These are phyloP conservation scores for Aspergillus bridgeri DNA, from an alignment of 495 filamentous ascomycete species.

Conservation along the genomic window DNA sequence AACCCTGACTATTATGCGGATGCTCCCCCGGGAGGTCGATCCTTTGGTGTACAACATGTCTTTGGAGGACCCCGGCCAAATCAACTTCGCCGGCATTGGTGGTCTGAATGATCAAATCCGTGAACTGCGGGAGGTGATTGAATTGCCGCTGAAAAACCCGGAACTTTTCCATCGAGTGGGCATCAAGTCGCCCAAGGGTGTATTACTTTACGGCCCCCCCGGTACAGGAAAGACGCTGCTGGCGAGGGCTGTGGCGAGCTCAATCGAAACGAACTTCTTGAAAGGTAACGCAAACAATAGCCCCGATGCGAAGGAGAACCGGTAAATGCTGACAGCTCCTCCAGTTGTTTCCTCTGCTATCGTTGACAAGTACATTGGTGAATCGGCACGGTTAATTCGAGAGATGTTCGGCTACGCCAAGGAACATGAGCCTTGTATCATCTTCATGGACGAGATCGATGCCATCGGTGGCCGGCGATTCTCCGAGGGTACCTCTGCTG, in stretches of 20 bases:
- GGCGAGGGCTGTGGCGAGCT: conserved; percentile 93
- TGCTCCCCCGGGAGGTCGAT: conserved; percentile 98
- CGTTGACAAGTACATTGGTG: conserved; percentile 99
- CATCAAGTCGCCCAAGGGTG: conserved; percentile 98
- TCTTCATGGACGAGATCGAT: conserved; percentile 99
- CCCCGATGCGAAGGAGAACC: background rate
- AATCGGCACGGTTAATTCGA: conserved; percentile 93
- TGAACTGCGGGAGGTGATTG: conserved; percentile 96
- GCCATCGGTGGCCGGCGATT: conserved; percentile 97
- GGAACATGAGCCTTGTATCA: conserved; percentile 99
- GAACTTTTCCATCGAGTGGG: conserved; percentile 96
- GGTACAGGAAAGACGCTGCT: conserved; percentile 97
- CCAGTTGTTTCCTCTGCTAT: conserved; percentile 98
- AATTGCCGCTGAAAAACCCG: conserved; percentile 96
- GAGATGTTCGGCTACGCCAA: conserved; percentile 99
- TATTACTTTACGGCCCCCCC: conserved; percentile 94
- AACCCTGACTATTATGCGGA: conserved; percentile 99
- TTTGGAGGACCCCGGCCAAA: conserved; percentile 93
- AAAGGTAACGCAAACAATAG: conserved; percentile 60
- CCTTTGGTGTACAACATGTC: conserved; percentile 99
- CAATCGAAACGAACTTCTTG: conserved; percentile 96
- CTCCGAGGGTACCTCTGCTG: conserved; percentile 96
- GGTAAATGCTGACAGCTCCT: conserved; percentile 21
- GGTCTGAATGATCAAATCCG: conserved; percentile 98
- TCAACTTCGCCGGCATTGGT: conserved; percentile 98